Conservation (phyloP, 441 rosid species). For the Gossypium aridum region DNA sequence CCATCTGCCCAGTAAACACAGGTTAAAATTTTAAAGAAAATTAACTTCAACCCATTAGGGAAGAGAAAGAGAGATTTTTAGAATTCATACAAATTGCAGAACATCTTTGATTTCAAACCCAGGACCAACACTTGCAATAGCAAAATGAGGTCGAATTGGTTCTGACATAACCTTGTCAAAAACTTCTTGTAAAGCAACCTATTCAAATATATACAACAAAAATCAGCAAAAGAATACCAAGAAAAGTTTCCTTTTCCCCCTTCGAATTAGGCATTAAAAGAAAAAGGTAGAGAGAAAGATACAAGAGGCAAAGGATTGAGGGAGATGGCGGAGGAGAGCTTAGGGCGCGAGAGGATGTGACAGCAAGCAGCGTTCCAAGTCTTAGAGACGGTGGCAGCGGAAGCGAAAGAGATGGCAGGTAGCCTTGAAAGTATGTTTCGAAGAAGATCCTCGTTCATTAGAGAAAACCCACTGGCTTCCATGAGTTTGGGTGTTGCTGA, state of each 20-base stretch:
- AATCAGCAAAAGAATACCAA: not conserved
- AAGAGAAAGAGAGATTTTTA: not conserved
- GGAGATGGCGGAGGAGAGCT: conserved; percentile 60
- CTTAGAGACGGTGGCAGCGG: conserved; percentile 54
- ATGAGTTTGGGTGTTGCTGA: not conserved
- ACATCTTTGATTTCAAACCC: conserved; percentile 19
- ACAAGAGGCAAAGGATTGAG: conserved; percentile 36
- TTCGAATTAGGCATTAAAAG: not conserved
- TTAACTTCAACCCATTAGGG: not conserved
- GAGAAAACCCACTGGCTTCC: conserved; percentile 10
- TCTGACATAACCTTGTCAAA: conserved; percentile 55
- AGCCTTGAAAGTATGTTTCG: conserved; percentile 40
- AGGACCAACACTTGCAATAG: conserved; percentile 43
- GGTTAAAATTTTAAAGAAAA: not conserved
- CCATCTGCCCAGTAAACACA: conserved; percentile 31
- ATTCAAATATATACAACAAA: conserved; percentile 1
- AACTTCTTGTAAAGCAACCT: conserved; percentile 56
- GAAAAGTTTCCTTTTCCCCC: not conserved
- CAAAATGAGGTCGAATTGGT: conserved; percentile 81
- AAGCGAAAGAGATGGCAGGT: conserved; percentile 49
- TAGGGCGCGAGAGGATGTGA: conserved; percentile 52
- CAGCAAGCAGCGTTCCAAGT: conserved; percentile 43
- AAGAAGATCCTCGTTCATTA: conserved; percentile 40
- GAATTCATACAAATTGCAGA: conserved; percentile 32
- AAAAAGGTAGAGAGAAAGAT: conserved; percentile 1